Conservation (phyloP, 305 asterid genomes). For the Rubia peregrina region DNA sequence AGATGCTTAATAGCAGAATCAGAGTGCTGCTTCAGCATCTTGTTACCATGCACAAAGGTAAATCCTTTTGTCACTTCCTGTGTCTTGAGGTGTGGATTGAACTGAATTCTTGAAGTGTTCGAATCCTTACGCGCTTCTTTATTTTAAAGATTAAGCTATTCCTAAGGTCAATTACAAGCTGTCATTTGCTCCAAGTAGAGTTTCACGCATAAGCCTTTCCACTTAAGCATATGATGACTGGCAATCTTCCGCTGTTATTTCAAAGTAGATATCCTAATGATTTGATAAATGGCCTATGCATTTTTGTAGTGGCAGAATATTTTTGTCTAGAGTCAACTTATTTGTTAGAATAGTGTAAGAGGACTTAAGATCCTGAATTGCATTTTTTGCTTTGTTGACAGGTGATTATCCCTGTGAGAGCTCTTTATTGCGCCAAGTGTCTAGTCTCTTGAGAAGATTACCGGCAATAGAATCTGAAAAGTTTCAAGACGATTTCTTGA, state of each 20-base stretch:
- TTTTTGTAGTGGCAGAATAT: not conserved
- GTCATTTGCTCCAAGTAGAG: not conserved
- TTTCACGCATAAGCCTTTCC: not conserved
- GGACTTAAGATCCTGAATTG: conserved; percentile 3
- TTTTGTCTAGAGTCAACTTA: not conserved
- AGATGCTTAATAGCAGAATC: conserved; percentile 89
- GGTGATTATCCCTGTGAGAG: conserved; percentile 75
- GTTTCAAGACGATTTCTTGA: conserved; percentile 87
- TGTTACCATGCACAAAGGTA: conserved; percentile 87
- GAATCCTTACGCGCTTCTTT: not conserved
- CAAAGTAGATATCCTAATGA: not conserved
- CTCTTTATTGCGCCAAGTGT: conserved; percentile 85
- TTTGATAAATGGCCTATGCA: not conserved
- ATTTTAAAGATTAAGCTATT: not conserved
- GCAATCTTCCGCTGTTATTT: not conserved
- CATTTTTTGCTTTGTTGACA: conserved; percentile 29
- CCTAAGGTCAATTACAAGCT: not conserved
- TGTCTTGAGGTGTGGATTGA: conserved; percentile 1
- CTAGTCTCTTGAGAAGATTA: conserved; percentile 89
- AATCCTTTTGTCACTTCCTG: conserved; percentile 8
- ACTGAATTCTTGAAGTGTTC: not conserved
- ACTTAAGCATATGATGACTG: not conserved
- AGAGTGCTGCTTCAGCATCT: conserved; percentile 84
- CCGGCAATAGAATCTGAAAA: conserved; percentile 88
- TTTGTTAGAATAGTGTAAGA: not conserved